phyloP scores from a whole-genome alignment of 2,329 filamentous ascomycete species.

The Claviceps citrina region DNA sequence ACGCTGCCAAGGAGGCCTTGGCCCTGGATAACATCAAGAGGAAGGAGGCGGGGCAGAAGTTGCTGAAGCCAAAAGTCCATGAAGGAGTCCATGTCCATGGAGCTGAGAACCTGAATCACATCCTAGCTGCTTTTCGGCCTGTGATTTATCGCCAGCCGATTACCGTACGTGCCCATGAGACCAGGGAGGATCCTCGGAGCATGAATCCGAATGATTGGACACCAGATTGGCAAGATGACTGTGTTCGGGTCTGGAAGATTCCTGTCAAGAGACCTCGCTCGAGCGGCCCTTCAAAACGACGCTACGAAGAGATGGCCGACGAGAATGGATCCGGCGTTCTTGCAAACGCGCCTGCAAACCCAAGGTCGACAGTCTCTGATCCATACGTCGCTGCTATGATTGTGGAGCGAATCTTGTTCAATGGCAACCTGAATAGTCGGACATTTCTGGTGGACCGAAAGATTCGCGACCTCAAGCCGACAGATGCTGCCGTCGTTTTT shows the following conservation, averaged over 20 bases:
- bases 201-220: constrained; percentile 15
- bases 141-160: constrained; percentile 80
- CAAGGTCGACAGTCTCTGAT: constrained; percentile 13
- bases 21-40: constrained; percentile 25
- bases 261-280: constrained; percentile 26
- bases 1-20: constrained; percentile 28
- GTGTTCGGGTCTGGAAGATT: constrained; percentile 75
- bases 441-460: constrained; percentile 13
- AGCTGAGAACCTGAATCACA: constrained; percentile 63
- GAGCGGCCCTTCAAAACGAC: constrained; percentile 21
- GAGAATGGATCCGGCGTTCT: not conserved
- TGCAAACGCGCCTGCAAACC: constrained; percentile 3
- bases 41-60: constrained; percentile 22
- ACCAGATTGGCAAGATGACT: constrained; percentile 61
- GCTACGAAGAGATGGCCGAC: constrained; percentile 9
- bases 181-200: constrained; percentile 29
- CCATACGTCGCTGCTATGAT: constrained; percentile 17
- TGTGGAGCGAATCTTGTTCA: constrained; percentile 23
- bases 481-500: constrained; percentile 39
- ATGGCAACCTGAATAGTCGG: constrained; percentile 14
- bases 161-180: constrained; percentile 56
- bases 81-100: constrained; percentile 54
- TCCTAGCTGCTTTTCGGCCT: constrained; percentile 63
- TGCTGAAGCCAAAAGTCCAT: constrained; percentile 11
- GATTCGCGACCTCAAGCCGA: constrained; percentile 15